A percentile compares a stretch with the other conserved stretches of the same genome.
phyloP scores from a whole-genome alignment of 345 rosid species.

The Stellera chamaejasme region DNA sequence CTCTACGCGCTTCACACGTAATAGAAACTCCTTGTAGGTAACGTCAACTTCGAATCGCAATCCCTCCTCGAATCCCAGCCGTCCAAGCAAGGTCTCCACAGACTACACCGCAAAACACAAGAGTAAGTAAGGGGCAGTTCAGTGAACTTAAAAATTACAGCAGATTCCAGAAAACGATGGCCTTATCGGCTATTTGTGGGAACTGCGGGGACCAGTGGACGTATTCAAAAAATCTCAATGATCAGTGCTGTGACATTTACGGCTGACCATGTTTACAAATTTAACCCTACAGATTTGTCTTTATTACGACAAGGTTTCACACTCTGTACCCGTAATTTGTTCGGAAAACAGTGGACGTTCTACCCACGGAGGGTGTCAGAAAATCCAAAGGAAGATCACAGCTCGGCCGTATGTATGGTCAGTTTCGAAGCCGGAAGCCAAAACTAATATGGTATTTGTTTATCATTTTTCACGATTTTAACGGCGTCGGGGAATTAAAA shows the following conservation, averaged over 20 bases:
- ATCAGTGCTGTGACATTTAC: slow-evolving; percentile 13
- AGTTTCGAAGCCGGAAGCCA: slow-evolving; percentile 33
- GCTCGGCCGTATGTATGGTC: slow-evolving; percentile 54
- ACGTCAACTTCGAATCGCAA: slow-evolving; percentile 55
- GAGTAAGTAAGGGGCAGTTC: slow-evolving; percentile 18
- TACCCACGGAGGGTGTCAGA: slow-evolving; percentile 43
- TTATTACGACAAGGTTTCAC: slow-evolving; percentile 15
- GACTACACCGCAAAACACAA: slow-evolving; percentile 19
- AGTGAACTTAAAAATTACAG: slow-evolving; percentile 15
- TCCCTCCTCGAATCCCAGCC: slow-evolving; percentile 38
- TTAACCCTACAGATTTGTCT: slow-evolving; percentile 17
- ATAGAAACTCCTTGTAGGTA: slow-evolving; percentile 57
- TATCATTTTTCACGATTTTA: too few relatives aligned
- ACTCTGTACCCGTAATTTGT: slow-evolving; percentile 32
- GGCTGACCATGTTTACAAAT: slow-evolving; percentile 7
- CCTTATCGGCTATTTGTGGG: slow-evolving; percentile 37
- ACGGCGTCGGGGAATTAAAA: too few relatives aligned
- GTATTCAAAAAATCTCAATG: slow-evolving; percentile 31
- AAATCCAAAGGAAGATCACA: slow-evolving; percentile 72
- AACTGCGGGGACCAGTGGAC: slow-evolving; percentile 37
- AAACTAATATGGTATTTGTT: too few relatives aligned
- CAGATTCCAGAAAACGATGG: slow-evolving; percentile 42
- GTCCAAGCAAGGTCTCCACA: slow-evolving; percentile 39
- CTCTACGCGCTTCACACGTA: slow-evolving; percentile 64
- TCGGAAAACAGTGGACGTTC: slow-evolving; percentile 10